phyloP scores from a whole-genome alignment of 2,329 filamentous ascomycete species.

The Bipolaris zeicola region DNA sequence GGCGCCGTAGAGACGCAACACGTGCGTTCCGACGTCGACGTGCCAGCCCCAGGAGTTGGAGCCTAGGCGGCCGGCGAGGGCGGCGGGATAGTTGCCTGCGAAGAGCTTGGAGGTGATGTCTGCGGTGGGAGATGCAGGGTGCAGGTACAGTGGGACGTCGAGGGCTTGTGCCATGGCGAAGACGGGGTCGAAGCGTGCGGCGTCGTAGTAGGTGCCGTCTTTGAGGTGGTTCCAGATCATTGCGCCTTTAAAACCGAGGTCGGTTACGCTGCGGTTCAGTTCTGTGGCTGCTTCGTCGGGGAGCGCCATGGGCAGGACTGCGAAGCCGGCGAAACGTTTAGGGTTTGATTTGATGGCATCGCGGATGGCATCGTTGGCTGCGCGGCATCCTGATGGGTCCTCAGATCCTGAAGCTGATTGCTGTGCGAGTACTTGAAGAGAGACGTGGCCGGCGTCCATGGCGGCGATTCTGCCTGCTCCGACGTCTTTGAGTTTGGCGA shows the following conservation, averaged over 20 bases:
- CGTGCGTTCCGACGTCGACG: neutral
- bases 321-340: neutral
- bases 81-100: neutral
- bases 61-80: neutral
- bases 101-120: neutral
- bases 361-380: neutral
- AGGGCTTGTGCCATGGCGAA: neutral
- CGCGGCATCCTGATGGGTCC: constrained; percentile 6
- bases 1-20: neutral
- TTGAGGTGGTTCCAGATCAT: neutral
- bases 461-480: constrained; percentile 11
- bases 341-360: neutral
- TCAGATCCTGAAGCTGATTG: constrained; percentile 4
- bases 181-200: neutral
- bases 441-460: constrained; percentile 15
- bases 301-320: neutral
- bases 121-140: neutral
- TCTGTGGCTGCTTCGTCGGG: neutral
- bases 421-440: constrained; percentile 15
- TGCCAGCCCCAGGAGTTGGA: constrained; percentile 1
- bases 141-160: neutral
- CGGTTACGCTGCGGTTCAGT: neutral
- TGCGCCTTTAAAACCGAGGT: neutral
- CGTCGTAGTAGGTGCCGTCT: neutral
- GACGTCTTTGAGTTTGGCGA: constrained; percentile 14